Base-by-base conservation (phyloP, 2,329 filamentous ascomycete genomes). In the Phaeoacremonium minimum region DNA sequence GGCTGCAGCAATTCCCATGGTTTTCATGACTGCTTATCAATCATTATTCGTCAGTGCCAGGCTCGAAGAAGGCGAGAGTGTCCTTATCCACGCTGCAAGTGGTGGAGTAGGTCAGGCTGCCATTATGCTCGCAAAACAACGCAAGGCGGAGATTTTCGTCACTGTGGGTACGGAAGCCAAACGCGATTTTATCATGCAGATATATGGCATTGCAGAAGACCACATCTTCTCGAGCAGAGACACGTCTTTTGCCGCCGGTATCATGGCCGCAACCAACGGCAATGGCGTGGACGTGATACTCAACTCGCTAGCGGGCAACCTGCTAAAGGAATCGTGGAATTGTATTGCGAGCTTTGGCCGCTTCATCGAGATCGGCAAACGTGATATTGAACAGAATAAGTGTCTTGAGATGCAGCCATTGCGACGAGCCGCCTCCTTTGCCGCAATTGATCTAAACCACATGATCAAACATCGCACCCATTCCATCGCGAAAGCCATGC, bases 81-180 rank as follows among this genome's bases (percentile, higher is more conserved):
- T 53, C 6, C 37, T 56, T 3, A 52, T 56, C 18, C 52, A 56
- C 15, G 46, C 50, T 3, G 53, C 46, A 1, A 32, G 46, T 3
- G 48, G 49, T 4, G 51, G 46, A 12, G 45, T 56, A 5, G 52
- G 52, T 0, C 26, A 47, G 9, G 47, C 49, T 1, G 39, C 44
- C 1, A 45, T 53, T 13, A 45, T 52, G 28, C 35, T 55, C 0
- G 37, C 41, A 2, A 34, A 38, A 15, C 34, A 50, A 28, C 38
- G 33, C 4, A 44, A 41, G 13, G 35, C 47, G 4, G 35, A 50
- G 22, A 46, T 64, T 2, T 61, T 55, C 17, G 48, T 44, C 4
- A 63, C 60, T 0, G 58, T 58, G 12, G 46, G 52, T 5, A 51
- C 48, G 3, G 30, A 50, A 1, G 49, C 48, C n/a, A 58, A 58